phyloP scores from a whole-genome alignment of 345 rosid species.

The Hibiscus mutabilis region DNA sequence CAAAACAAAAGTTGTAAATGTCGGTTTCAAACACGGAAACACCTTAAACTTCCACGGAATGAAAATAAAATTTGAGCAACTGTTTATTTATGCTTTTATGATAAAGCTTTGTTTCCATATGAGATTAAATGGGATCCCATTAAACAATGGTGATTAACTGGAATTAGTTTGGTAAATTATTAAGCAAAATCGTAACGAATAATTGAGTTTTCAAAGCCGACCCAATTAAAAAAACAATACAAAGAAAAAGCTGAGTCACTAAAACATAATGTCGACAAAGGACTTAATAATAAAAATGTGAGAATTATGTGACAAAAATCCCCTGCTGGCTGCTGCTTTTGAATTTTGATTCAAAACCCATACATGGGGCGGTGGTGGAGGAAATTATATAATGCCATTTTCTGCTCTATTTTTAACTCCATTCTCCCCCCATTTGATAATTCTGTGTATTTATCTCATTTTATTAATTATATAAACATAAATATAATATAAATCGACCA shows the following conservation, averaged over 20 bases:
- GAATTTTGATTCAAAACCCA: constrained; percentile 11
- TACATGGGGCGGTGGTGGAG: constrained; percentile 26
- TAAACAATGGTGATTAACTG: background rate
- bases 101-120: background rate
- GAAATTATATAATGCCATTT: background rate
- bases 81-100: background rate
- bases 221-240: background rate
- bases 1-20: background rate
- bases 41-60: background rate
- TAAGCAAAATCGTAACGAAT: background rate
- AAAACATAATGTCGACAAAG: constrained; percentile 9
- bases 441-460: background rate
- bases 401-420: background rate
- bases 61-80: background rate
- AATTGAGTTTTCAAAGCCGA: background rate
- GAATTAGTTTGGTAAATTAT: background rate
- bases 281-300: constrained; percentile 4
- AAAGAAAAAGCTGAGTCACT: constrained; percentile 1
- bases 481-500: too few species aligned
- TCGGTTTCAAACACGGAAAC: background rate
- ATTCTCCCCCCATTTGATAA: background rate
- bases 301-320: constrained; percentile 8
- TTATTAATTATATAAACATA: background rate
- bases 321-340: constrained; percentile 27
- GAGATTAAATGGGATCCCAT: background rate